Evolutionary conservation across 2,329 filamentous ascomycete genomes (phyloP).

Genomic region (Cladosporium sp.): DNA sequence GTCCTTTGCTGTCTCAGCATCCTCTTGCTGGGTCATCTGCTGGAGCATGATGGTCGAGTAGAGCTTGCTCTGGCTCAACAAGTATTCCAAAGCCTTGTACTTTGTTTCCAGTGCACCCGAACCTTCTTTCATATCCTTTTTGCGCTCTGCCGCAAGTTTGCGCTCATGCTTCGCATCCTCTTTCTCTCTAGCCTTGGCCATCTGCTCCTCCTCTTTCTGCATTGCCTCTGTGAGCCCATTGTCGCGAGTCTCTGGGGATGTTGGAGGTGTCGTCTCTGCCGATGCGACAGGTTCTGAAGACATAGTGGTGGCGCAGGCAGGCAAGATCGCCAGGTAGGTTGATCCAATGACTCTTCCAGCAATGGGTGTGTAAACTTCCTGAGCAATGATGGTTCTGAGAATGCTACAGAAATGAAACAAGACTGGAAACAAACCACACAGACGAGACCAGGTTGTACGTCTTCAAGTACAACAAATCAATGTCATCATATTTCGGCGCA

Average conservation of each 20-base stretch:
- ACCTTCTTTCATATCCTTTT: conserved; percentile 49
- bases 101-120: conserved; percentile 49
- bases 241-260: conserved; percentile 35
- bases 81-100: conserved; percentile 53
- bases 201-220: conserved; percentile 48
- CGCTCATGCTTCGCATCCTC: conserved; percentile 48
- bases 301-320: conserved; percentile 2
- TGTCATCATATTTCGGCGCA: conserved; percentile 3
- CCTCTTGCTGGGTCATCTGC: conserved; percentile 55
- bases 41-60: conserved; percentile 54
- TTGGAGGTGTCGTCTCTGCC: conserved; percentile 35
- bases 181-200: conserved; percentile 44
- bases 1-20: conserved; percentile 48
- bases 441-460: not conserved
- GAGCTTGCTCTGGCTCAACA: conserved; percentile 55
- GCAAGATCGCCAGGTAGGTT: not conserved
- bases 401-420: not conserved
- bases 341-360: not conserved
- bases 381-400: not conserved
- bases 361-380: not conserved
- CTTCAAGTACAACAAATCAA: not conserved
- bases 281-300: conserved; percentile 18
- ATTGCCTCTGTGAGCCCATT: conserved; percentile 41
- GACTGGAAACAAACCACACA: not conserved
- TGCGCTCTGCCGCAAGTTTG: conserved; percentile 46